Conservation (phyloP, 495 filamentous ascomycete genomes). For the Monascus purpureus region DNA sequence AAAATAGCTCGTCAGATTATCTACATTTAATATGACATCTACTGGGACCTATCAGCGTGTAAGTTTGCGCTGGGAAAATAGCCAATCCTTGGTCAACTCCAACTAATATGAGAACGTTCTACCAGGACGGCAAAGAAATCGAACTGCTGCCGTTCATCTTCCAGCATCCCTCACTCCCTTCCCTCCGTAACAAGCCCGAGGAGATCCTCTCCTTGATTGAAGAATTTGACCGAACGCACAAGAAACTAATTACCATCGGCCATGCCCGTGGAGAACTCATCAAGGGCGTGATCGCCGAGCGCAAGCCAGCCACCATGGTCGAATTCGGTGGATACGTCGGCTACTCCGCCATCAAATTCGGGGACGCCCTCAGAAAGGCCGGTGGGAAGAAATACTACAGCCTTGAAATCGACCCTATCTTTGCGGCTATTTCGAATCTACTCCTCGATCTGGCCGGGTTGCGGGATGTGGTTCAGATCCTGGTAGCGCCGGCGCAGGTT, state of each 20-base stretch:
- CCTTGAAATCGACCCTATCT: slow-evolving; percentile 54
- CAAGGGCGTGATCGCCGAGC: slow-evolving; percentile 37
- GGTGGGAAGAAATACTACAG: slow-evolving; percentile 50
- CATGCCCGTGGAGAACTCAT: slow-evolving; percentile 51
- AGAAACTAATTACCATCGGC: slow-evolving; percentile 57
- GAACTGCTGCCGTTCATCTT: slow-evolving; percentile 47
- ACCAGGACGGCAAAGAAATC: slow-evolving; percentile 55
- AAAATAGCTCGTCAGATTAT: too few species aligned
- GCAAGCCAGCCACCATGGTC: slow-evolving; percentile 55
- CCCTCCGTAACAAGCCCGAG: slow-evolving; percentile 41
- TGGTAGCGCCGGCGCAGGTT: slow-evolving; percentile 49
- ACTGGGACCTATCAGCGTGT: too few species aligned
- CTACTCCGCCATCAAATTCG: slow-evolving; percentile 64
- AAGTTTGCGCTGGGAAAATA: too few species aligned
- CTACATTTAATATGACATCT: too few species aligned
- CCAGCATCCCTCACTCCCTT: slow-evolving; percentile 28
- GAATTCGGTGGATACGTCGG: slow-evolving; percentile 76
- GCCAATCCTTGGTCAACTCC: too few species aligned
- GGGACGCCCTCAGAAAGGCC: slow-evolving; percentile 40
- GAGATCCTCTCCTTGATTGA: slow-evolving; percentile 48
- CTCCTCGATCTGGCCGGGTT: slow-evolving; percentile 58
- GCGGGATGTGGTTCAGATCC: slow-evolving; percentile 46
- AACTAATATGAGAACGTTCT: too few species aligned
- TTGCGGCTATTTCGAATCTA: slow-evolving; percentile 45
- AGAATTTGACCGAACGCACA: slow-evolving; percentile 42